Conservation (phyloP, 2,329 filamentous ascomycete species). For the Fusarium phyllophilum region DNA sequence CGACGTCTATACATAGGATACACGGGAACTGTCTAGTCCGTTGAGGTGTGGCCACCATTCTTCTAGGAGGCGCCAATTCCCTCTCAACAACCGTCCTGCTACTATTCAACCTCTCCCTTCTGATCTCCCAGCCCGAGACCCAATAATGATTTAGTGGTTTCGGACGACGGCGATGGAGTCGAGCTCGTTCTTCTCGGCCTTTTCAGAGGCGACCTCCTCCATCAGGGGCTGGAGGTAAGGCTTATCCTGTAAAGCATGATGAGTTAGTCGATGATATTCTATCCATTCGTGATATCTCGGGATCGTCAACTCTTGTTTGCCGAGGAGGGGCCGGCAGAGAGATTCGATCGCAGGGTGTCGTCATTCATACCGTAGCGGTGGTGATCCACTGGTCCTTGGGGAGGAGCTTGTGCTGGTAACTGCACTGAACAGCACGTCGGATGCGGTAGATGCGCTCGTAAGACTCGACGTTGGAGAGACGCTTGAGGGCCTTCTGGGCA, state of each 20-base stretch:
- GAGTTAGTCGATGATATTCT: constrained; percentile 28
- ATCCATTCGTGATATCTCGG: constrained; percentile 18
- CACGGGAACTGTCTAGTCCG: constrained; percentile 48
- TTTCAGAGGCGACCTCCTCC: constrained; percentile 60
- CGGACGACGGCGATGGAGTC: constrained; percentile 62
- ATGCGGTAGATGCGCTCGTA: constrained; percentile 99
- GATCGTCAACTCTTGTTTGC: constrained; percentile 33
- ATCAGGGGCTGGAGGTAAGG: constrained; percentile 66
- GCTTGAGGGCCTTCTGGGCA: constrained; percentile 88
- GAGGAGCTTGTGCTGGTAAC: constrained; percentile 71
- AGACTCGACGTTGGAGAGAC: constrained; percentile 86
- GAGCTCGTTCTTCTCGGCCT: constrained; percentile 63
- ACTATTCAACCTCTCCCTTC: constrained; percentile 23
- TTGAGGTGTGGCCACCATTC: constrained; percentile 36
- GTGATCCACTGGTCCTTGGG: constrained; percentile 71
- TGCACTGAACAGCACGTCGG: constrained; percentile 89
- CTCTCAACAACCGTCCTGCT: constrained; percentile 36
- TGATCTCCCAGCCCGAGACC: constrained; percentile 11
- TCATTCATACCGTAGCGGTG: constrained; percentile 58
- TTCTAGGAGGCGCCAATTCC: constrained; percentile 37
- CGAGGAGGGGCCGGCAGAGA: constrained; percentile 21
- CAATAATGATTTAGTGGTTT: constrained; percentile 54
- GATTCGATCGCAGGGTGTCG: neutral
- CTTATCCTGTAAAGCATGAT: constrained; percentile 53
- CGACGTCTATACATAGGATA: constrained; percentile 51